A percentile compares a stretch with the other conserved stretches of the same genome.
phyloP scores from a whole-genome alignment of 1,284 basidiomycete species.

The Taiwanofungus camphoratus region DNA sequence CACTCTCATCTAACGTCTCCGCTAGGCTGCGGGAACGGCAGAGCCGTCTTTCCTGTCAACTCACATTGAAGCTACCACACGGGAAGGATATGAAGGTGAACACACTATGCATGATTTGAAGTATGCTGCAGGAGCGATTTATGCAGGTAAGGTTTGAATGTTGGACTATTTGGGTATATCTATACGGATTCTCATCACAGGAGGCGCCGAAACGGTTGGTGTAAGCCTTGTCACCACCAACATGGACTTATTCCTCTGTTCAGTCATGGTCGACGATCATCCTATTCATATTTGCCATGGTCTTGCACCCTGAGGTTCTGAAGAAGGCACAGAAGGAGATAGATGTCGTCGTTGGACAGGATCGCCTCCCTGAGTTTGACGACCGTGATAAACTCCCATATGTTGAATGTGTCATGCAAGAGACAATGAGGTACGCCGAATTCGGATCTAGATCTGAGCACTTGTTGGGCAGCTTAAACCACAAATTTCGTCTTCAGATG shows the following conservation, averaged over 20 bases:
- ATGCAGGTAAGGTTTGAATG: constrained; percentile 1
- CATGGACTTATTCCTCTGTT: constrained; percentile 1
- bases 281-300: constrained; percentile 11
- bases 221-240: not conserved
- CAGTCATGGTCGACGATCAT: not conserved
- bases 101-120: constrained; percentile 13
- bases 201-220: not conserved
- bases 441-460: not conserved
- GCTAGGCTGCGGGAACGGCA: constrained; percentile 15
- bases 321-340: constrained; percentile 11
- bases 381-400: constrained; percentile 15
- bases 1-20: not conserved
- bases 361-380: constrained; percentile 9
- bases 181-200: too few species aligned
- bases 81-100: constrained; percentile 15
- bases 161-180: too few species aligned
- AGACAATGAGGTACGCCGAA: constrained; percentile 8
- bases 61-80: constrained; percentile 17
- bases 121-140: not conserved
- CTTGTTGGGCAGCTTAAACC: too few species aligned
- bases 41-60: constrained; percentile 14
- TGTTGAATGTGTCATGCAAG: constrained; percentile 7
- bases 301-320: constrained; percentile 12
- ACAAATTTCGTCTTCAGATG: constrained; percentile 8
- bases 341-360: constrained; percentile 11